Conservation (phyloP, 2,329 filamentous ascomycete species). For the Keithomyces neogunnii region DNA sequence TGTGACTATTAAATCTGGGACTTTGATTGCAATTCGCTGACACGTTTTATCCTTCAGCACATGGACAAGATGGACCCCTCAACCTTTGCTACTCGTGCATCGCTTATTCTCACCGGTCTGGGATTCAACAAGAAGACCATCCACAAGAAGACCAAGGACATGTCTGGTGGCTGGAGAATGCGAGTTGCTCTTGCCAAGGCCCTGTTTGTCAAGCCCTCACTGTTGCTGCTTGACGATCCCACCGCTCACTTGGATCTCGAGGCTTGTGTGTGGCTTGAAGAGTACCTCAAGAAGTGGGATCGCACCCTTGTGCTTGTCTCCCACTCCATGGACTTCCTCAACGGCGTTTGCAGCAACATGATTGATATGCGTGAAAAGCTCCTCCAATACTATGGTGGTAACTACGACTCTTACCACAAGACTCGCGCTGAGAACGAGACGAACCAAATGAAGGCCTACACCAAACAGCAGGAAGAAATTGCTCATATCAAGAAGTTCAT, state of each 20-base stretch:
- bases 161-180: constrained; percentile 99
- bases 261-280: constrained; percentile 98
- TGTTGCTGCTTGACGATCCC: constrained; percentile 93
- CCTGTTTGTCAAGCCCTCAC: constrained; percentile 93
- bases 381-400: constrained; percentile 97
- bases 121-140: constrained; percentile 99
- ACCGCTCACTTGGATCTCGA: constrained; percentile 99
- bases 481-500: constrained; percentile 99
- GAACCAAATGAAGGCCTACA: constrained; percentile 98
- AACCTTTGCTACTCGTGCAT: constrained; percentile 91
- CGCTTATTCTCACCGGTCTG: constrained; percentile 94
- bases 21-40: constrained; percentile 9
- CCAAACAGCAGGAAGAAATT: constrained; percentile 99
- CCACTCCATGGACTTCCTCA: constrained; percentile 97
- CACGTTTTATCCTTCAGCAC: constrained; percentile 48
- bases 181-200: constrained; percentile 96
- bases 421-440: constrained; percentile 87
- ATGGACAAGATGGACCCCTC: constrained; percentile 99
- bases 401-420: constrained; percentile 98
- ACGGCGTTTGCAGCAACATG: constrained; percentile 97
- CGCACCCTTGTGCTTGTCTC: constrained; percentile 93
- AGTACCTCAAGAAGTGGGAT: constrained; percentile 99
- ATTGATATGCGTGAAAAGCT: constrained; percentile 90
- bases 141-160: constrained; percentile 99
- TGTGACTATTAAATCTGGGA: constrained; percentile 21